These are phyloP conservation scores for Thelonectria olida DNA, from an alignment of 2,329 filamentous ascomycete genomes.

Conservation along the genomic window DNA sequence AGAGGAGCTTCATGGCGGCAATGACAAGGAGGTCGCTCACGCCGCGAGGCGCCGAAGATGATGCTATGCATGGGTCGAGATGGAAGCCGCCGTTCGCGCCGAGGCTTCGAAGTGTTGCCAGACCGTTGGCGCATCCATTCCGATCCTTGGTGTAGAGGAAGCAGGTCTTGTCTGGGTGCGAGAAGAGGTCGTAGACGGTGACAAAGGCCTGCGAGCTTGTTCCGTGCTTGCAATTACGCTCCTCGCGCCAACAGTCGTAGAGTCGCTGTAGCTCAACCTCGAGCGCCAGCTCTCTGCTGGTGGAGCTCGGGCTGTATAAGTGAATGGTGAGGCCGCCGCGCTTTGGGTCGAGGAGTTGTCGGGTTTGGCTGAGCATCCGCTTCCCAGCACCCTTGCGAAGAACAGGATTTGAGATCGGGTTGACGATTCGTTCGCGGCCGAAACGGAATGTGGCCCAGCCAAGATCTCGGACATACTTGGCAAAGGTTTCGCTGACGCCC, in stretches of 20 bases:
- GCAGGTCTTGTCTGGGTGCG: slow-evolving; percentile 25
- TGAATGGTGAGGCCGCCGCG: slow-evolving; percentile 23
- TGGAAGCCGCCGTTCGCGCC: slow-evolving; percentile 33
- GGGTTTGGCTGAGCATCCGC: slow-evolving; percentile 33
- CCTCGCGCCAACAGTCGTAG: slow-evolving; percentile 30
- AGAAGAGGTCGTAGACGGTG: slow-evolving; percentile 32
- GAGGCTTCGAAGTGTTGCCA: slow-evolving; percentile 29
- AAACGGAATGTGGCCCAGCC: slow-evolving; percentile 30
- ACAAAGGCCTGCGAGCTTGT: slow-evolving; percentile 30
- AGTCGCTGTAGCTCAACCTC: slow-evolving; percentile 27
- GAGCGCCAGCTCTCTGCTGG: slow-evolving; percentile 19
- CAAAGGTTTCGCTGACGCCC: slow-evolving; percentile 28
- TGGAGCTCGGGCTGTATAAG: slow-evolving; percentile 14
- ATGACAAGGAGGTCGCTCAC: slow-evolving; percentile 31
- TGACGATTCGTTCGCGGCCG: slow-evolving; percentile 30
- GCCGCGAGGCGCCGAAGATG: slow-evolving; percentile 16
- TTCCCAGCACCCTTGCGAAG: slow-evolving; percentile 28
- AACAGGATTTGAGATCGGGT: slow-evolving; percentile 28
- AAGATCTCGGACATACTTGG: slow-evolving; percentile 10
- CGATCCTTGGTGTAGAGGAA: slow-evolving; percentile 25
- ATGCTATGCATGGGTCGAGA: slow-evolving; percentile 33
- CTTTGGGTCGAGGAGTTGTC: slow-evolving; percentile 29
- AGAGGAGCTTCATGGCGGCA: slow-evolving; percentile 29
- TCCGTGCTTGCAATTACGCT: slow-evolving; percentile 15
- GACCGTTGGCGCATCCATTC: slow-evolving; percentile 24